Evolutionary conservation across 2,329 filamentous ascomycete genomes (phyloP).

Genomic region (Lecanosticta acicola): DNA sequence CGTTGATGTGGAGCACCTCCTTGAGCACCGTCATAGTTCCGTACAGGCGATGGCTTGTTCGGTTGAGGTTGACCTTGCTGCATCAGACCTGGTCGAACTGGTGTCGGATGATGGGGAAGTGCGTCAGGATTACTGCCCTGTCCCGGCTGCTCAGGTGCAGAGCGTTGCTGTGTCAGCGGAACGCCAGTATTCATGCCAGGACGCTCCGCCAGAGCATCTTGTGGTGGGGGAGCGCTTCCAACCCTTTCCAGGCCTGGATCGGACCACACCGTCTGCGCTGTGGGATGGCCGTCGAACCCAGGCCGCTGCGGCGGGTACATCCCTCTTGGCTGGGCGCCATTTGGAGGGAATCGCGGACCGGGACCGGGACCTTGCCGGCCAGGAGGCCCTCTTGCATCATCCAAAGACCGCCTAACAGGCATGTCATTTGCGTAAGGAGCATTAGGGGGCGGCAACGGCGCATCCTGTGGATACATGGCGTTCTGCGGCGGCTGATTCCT

Average conservation of each 20-base stretch:
- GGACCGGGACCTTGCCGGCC: constrained; percentile 19
- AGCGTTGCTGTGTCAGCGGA: constrained; percentile 26
- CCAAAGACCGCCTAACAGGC: constrained; percentile 22
- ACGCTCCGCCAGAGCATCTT: constrained; percentile 12
- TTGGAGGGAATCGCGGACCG: constrained; percentile 11
- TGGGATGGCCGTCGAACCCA: constrained; percentile 15
- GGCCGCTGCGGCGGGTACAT: constrained; percentile 15
- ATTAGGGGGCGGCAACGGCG: constrained; percentile 21
- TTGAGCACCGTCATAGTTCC: constrained; percentile 43
- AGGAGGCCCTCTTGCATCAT: constrained; percentile 26
- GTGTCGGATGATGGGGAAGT: constrained; percentile 49
- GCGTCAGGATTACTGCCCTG: constrained; percentile 46
- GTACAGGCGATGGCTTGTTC: constrained; percentile 47
- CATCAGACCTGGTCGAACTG: constrained; percentile 45
- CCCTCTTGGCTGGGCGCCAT: constrained; percentile 9
- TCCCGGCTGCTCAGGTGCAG: constrained; percentile 14
- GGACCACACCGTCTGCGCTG: constrained; percentile 21
- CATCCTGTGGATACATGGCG: constrained; percentile 9
- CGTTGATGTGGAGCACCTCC: constrained; percentile 29
- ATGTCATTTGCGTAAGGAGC: constrained; percentile 22
- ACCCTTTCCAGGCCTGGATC: constrained; percentile 22
- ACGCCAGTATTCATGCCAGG: constrained; percentile 18
- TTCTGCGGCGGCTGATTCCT: constrained; percentile 11
- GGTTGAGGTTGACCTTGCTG: constrained; percentile 26
- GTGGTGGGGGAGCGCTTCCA: constrained; percentile 23